These are phyloP conservation scores for Powellomyces hirtus DNA, from an alignment of 192 early-diverging fungal species.

Conservation along the genomic window DNA sequence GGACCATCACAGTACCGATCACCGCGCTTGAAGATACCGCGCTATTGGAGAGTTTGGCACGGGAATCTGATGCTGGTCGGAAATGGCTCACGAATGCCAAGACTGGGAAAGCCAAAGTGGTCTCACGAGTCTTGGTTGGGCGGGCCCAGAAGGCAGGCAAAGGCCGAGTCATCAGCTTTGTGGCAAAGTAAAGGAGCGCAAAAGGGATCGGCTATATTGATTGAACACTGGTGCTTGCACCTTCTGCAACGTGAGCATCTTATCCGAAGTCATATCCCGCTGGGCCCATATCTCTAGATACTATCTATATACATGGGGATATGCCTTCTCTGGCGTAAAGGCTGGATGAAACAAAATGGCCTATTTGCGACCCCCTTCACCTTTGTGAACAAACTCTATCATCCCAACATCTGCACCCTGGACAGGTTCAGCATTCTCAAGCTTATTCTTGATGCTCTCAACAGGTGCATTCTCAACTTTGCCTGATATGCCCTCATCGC, in stretches of 20 bases:
- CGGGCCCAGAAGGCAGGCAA: constrained; percentile 52
- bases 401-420: constrained; percentile 8
- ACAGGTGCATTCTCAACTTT: not conserved
- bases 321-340: too few species aligned
- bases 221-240: too few species aligned
- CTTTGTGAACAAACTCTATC: constrained; percentile 5
- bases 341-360: too few species aligned
- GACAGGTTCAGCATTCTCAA: not conserved
- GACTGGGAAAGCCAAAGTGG: constrained; percentile 36
- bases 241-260: too few species aligned
- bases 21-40: constrained; percentile 31
- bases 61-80: constrained; percentile 10
- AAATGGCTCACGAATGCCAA: constrained; percentile 24
- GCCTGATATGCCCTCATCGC: not conserved
- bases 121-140: constrained; percentile 67
- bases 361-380: not conserved
- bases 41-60: constrained; percentile 40
- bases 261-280: too few species aligned
- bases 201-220: too few species aligned
- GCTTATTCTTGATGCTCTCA: not conserved
- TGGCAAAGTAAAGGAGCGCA: constrained; percentile 40
- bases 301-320: too few species aligned
- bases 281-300: too few species aligned
- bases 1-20: constrained; percentile 52
- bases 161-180: constrained; percentile 68